Conservation (phyloP, 805 yeast species). For the Kuraishia hungarica region DNA sequence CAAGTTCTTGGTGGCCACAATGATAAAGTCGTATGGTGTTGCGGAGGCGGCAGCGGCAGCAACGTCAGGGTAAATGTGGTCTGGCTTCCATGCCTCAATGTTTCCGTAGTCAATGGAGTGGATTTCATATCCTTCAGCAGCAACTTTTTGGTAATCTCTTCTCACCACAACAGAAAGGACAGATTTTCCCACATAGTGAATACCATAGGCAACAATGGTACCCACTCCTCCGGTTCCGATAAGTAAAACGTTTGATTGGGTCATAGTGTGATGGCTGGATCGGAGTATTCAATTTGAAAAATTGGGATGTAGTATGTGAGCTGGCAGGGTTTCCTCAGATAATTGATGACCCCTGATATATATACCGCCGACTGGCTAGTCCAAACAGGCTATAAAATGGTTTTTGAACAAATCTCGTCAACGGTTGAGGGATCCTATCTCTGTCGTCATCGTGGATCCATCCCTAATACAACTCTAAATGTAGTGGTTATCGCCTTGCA, state of each 20-base stretch:
- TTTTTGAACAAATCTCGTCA: neutral
- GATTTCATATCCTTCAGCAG: constrained; percentile 43
- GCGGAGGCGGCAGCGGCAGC: constrained; percentile 30
- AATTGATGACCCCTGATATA: neutral
- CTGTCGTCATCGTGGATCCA: neutral
- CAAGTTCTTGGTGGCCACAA: constrained; percentile 50
- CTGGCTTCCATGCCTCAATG: constrained; percentile 47
- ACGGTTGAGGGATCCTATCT: neutral
- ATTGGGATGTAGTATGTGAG: neutral
- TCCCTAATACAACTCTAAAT: neutral
- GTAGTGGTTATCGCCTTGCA: neutral
- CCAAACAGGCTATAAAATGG: neutral
- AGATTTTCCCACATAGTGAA: constrained; percentile 34
- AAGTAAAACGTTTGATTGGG: constrained; percentile 37
- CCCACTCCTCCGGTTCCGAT: constrained; percentile 90
- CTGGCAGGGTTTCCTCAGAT: neutral
- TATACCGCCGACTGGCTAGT: neutral
- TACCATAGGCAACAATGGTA: constrained; percentile 59
- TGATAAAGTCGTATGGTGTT: constrained; percentile 39
- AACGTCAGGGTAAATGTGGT: constrained; percentile 26
- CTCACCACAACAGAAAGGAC: constrained; percentile 53
- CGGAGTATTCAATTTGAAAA: too few relatives aligned
- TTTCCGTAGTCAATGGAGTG: constrained; percentile 55
- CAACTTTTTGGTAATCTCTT: constrained; percentile 48
- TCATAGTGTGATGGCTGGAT: constrained; percentile 2